Conservation (phyloP, 2,329 filamentous ascomycete genomes). For the Thelonectria rubi region DNA sequence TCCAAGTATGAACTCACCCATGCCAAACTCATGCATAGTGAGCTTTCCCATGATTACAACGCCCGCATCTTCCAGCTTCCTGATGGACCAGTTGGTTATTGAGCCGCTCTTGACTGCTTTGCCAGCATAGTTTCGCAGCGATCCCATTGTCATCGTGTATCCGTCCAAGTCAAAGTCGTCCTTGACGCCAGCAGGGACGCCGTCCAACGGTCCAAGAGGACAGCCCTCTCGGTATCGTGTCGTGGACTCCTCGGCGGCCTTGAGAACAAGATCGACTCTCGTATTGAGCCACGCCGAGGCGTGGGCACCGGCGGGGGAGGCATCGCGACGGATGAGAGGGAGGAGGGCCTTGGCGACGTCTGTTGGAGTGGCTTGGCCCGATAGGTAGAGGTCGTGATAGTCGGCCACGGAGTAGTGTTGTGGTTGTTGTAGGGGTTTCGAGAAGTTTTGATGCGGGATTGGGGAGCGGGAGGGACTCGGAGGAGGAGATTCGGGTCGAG, state of each 20-base stretch:
- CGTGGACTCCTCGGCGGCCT: constrained; percentile 56
- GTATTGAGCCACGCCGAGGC: constrained; percentile 56
- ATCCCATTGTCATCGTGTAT: constrained; percentile 73
- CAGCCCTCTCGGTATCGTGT: constrained; percentile 60
- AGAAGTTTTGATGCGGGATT: constrained; percentile 3
- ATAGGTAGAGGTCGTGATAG: constrained; percentile 56
- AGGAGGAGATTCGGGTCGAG: constrained; percentile 47
- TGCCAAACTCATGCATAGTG: constrained; percentile 80
- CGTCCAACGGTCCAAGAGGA: constrained; percentile 72
- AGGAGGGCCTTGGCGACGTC: constrained; percentile 56
- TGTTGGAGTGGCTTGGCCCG: constrained; percentile 55
- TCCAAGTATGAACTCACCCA: constrained; percentile 57
- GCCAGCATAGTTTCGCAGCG: constrained; percentile 66
- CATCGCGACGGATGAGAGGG: constrained; percentile 55
- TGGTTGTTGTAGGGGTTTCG: constrained; percentile 49
- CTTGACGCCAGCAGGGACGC: constrained; percentile 78
- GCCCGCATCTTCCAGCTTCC: constrained; percentile 75
- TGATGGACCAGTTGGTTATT: constrained; percentile 73
- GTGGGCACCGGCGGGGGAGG: constrained; percentile 49
- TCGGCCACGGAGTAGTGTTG: constrained; percentile 52
- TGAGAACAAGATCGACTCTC: constrained; percentile 51
- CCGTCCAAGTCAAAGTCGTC: constrained; percentile 79
- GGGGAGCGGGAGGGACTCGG: constrained; percentile 16
- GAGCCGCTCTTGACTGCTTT: constrained; percentile 48
- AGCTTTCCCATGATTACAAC: constrained; percentile 76